Evolutionary conservation across 768 basidiomycete genomes (phyloP), one percentile per base, ranked within the genome.

Genomic region (Termitomyces sp.): DNA sequence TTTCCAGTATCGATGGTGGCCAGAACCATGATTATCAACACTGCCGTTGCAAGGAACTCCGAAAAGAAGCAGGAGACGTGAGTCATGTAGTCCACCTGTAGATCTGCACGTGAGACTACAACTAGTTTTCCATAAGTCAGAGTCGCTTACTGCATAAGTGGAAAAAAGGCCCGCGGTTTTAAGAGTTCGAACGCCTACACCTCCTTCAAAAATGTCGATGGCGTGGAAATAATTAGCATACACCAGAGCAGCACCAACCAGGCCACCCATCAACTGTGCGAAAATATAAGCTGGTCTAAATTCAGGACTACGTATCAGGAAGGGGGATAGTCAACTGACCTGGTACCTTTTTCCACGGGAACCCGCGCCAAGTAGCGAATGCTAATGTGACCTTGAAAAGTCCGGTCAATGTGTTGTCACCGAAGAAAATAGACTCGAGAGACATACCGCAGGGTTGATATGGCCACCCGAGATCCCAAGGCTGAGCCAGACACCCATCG

Each of bases 281-380:
- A 82, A 69, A 57, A 88, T 79, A 68, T 85, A 89, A 27, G 58
- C 73, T 72, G 55, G 33, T 22, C 47, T 41, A 30, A 27, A 20
- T 27, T 61, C 20, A 46, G 22, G 22, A 41, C 56, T 34, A n/a
- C 18, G 9, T 42, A 52, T 51, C 39, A 47, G 34, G 39, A 36
- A 22, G 24, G 42, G n/a, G 7, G 6, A 24, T 16, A 12, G 33
- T 24, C 9, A 9, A 48, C 71, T 47, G 58, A 75, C 64, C 73
- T 1, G 88, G 88, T 0, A 87, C 88, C 66, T 89, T 89, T 62
- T 76, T 79, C 83, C 85, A 85, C 1, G 87, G 86, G 69, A 89
- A 89, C 58, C 75, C 76, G 58, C 88, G 84, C 70, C 82, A 81
- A n/a, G 81, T 75, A 8, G 84, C 85, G 31, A 88, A 64, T 20